Conservation (phyloP, 768 basidiomycete genomes). For the Lyophyllum atratum region DNA sequence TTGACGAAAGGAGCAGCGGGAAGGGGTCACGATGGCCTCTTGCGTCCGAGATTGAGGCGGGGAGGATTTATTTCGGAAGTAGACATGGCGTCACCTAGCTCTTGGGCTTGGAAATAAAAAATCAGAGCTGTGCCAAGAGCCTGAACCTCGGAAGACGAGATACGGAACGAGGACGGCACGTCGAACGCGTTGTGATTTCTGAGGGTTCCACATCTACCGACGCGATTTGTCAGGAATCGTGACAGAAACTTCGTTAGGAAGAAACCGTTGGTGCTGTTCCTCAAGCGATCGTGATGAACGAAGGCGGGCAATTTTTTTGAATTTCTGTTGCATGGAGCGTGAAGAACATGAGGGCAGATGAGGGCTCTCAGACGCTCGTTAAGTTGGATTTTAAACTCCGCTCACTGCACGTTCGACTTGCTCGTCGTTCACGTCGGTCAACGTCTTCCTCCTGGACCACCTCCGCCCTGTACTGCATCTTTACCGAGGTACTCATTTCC, state of each 20-base stretch:
- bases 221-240: too few species aligned
- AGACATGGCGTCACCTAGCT: not conserved
- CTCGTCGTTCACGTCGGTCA: not conserved
- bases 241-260: too few species aligned
- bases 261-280: too few species aligned
- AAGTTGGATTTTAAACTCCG: not conserved
- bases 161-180: not conserved
- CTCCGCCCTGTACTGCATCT: not conserved
- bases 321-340: not conserved
- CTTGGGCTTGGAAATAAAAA: not conserved
- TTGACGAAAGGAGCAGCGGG: not conserved
- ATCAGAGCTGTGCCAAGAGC: not conserved
- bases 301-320: not conserved
- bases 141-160: slow-evolving; percentile 11
- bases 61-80: slow-evolving; percentile 14
- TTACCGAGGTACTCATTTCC: not conserved
- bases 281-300: too few species aligned
- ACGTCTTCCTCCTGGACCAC: not conserved
- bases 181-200: not conserved
- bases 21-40: slow-evolving; percentile 13
- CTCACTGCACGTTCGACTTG: not conserved
- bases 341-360: too few species aligned
- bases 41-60: slow-evolving; percentile 23
- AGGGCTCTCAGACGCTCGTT: too few species aligned
- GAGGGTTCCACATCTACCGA: too few species aligned